Evolutionary conservation across 179 eudicot genomes (phyloP).

Genomic region (Gypsophila paniculata): DNA sequence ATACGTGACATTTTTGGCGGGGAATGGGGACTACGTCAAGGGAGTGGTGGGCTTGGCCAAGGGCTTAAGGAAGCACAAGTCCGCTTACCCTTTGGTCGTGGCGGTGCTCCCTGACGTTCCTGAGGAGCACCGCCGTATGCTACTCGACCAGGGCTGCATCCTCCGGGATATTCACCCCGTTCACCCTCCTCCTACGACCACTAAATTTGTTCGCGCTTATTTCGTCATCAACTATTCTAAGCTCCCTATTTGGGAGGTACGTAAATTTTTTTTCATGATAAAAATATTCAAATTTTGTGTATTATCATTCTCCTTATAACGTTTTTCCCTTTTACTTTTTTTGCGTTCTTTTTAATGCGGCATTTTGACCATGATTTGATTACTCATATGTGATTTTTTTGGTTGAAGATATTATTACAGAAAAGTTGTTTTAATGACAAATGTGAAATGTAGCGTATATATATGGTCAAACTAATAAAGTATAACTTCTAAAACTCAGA

Average conservation of each 20-base stretch:
- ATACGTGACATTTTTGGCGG: conserved; percentile 68
- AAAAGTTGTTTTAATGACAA: too few relatives aligned
- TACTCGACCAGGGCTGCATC: conserved; percentile 50
- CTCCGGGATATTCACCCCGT: conserved; percentile 53
- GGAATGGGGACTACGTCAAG: conserved; percentile 68
- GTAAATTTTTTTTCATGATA: too few relatives aligned
- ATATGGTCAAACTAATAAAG: too few relatives aligned
- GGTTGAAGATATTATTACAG: too few relatives aligned
- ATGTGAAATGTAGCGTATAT: too few relatives aligned
- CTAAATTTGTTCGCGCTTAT: conserved; percentile 50
- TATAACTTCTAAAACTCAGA: too few relatives aligned
- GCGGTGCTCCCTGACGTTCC: conserved; percentile 68
- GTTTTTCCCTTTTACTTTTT: too few relatives aligned
- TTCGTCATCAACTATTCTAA: conserved; percentile 70
- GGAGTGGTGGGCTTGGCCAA: conserved; percentile 67
- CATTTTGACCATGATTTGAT: too few relatives aligned
- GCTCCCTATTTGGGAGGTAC: conserved; percentile 69
- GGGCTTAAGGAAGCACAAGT: conserved; percentile 52
- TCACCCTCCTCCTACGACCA: conserved; percentile 44
- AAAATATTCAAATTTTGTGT: too few relatives aligned
- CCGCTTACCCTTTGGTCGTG: conserved; percentile 55
- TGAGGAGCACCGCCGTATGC: conserved; percentile 49
- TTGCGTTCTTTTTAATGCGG: too few relatives aligned
- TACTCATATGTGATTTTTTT: too few relatives aligned
- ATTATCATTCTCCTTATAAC: too few relatives aligned